Base-by-base conservation (phyloP, 345 rosid genomes). In the Zanthoxylum bungeanum region DNA sequence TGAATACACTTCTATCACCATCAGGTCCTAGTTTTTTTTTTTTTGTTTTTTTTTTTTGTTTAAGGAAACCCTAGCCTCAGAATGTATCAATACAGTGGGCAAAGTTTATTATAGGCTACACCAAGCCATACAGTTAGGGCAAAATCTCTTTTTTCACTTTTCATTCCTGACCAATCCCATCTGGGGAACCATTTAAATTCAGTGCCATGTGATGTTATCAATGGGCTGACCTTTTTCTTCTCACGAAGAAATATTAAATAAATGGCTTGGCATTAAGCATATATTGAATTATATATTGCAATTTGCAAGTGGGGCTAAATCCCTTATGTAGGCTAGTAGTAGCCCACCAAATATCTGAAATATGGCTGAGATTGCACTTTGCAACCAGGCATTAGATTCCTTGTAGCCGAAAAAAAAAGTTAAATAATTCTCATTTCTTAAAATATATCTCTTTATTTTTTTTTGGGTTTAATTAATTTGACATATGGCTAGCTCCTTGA, bases 1-100 rank as follows among this genome's bases (percentile, higher is more conserved):
- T n/a, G 39, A 50, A 59, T 68, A 28, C 16, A 22, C 46, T 39
- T 51, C 58, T 51, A 42, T 76, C 69, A 52, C 44, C 31, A 66
- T 66, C 75, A 40, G 7, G 17, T 27, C 28, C 40, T n/a, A n/a
- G n/a, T n/a, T n/a, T n/a, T 44, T 30, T 17, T 39, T 60, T 71
- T 67, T 52, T 72, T 42, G 73, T 52, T 67, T 44, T 30, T 17
- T 39, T 60, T 71, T 67, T 52, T 72, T 42, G 73, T 52, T 67
- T 67, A 77, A 67, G 80, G 76, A 71, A 67, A 77, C 24, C 34
- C 58, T 66, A 52, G 28, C 50, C 60, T 69, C 46, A 60, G 52
- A 39, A 16, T 62, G 42, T 11, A 75, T 24, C 4, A n/a, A 2
- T 12, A 6, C 5, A 47, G 52, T 75, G 24, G n/a, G 37, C 31